phyloP scores from a whole-genome alignment of 2,329 filamentous ascomycete species.

The Neofusicoccum cordaticola region DNA sequence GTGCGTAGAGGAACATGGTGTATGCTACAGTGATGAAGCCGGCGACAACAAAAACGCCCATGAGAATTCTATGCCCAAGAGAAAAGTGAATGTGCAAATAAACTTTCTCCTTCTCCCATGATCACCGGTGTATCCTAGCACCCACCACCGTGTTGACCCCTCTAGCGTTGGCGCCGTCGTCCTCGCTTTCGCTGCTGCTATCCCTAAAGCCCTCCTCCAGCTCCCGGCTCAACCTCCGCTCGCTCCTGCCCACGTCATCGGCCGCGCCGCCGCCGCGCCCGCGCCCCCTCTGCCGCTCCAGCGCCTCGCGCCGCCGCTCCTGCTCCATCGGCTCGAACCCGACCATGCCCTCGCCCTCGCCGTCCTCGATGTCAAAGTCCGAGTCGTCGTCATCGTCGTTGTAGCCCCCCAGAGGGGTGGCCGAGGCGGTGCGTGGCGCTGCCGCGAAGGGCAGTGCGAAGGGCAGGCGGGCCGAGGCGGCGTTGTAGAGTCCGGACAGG shows the following conservation, averaged over 20 bases:
- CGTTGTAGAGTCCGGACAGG: constrained; percentile 24
- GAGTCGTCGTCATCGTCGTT: constrained; percentile 20
- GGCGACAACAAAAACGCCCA: background rate
- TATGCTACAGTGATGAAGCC: too few relatives aligned
- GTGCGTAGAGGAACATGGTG: background rate
- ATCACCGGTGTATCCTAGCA: constrained; percentile 1
- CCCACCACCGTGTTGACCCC: background rate
- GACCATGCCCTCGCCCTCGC: constrained; percentile 48
- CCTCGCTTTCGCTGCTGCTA: constrained; percentile 60
- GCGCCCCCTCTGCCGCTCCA: constrained; percentile 36
- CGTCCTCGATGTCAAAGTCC: constrained; percentile 37
- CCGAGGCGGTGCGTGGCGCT: constrained; percentile 1
- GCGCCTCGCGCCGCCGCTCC: constrained; percentile 35
- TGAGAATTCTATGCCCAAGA: background rate
- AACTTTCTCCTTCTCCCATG: background rate
- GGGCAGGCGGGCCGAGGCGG: constrained; percentile 5
- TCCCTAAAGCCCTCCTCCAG: constrained; percentile 73
- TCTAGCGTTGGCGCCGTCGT: constrained; percentile 22
- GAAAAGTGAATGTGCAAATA: background rate
- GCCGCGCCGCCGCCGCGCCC: constrained; percentile 23
- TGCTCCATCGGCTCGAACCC: constrained; percentile 40
- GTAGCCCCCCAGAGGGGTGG: background rate
- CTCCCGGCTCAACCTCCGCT: constrained; percentile 71
- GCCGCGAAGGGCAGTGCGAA: constrained; percentile 8
- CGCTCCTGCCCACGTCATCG: constrained; percentile 43